phyloP scores from a whole-genome alignment of 108 stramenopile genomes.

The Nitzschia palea region DNA sequence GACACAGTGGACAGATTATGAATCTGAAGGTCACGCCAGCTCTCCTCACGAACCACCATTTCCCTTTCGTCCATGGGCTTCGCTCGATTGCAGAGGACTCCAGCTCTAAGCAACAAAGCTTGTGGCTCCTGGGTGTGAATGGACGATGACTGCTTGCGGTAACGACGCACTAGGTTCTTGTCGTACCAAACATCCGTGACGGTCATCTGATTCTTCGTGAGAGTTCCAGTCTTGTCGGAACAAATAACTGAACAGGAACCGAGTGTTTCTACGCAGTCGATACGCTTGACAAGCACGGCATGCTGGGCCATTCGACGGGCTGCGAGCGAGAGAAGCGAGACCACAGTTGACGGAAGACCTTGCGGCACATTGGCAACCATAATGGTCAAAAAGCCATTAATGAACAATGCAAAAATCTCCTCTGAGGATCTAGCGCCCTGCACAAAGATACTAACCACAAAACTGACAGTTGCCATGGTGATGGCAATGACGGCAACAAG shows the following conservation, averaged over 20 bases:
- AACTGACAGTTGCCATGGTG: too few relatives aligned
- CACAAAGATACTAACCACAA: too few relatives aligned
- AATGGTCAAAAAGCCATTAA: constrained; percentile 70
- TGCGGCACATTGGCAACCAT: constrained; percentile 97
- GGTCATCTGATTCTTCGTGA: constrained; percentile 93
- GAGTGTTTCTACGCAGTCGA: constrained; percentile 95
- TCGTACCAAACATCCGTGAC: constrained; percentile 21
- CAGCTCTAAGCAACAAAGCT: not conserved
- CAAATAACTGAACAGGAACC: constrained; percentile 93
- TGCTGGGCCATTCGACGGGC: constrained; percentile 79
- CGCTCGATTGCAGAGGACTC: not conserved
- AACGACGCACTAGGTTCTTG: constrained; percentile 8
- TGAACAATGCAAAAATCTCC: too few relatives aligned
- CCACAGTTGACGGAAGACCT: constrained; percentile 92
- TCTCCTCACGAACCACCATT: not conserved
- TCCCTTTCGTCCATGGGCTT: not conserved
- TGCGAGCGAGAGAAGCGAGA: constrained; percentile 83
- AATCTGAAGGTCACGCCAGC: not conserved
- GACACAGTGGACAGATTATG: constrained; percentile 9
- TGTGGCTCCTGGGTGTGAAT: too few relatives aligned
- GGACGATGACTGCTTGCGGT: too few relatives aligned
- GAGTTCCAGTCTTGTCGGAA: constrained; percentile 98
- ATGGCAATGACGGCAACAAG: too few relatives aligned
- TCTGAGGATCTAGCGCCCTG: too few relatives aligned
- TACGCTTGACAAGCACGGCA: constrained; percentile 84